These are phyloP conservation scores for Solanum lignicaule DNA, from an alignment of 257 asterid species.

Conservation along the genomic window DNA sequence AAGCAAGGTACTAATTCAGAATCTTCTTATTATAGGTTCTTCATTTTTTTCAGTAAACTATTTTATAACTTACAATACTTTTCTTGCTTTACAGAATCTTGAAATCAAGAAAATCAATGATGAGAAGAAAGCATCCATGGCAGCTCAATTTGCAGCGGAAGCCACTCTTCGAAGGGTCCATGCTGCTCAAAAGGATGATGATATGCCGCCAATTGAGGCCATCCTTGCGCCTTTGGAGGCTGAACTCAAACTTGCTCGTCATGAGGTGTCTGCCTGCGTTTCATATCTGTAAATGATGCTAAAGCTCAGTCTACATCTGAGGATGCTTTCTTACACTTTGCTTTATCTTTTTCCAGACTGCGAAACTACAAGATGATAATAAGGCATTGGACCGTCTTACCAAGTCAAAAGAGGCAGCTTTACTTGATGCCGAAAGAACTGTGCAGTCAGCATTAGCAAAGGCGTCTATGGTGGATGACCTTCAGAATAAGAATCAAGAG, in stretches of 20 bases:
- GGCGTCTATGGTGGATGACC: constrained; percentile 98
- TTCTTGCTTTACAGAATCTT: constrained; percentile 57
- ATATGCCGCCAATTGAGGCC: constrained; percentile 98
- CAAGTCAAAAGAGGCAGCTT: constrained; percentile 95
- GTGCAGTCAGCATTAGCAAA: constrained; percentile 85
- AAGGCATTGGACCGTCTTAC: constrained; percentile 91
- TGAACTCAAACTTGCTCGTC: constrained; percentile 90
- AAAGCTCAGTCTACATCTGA: not conserved
- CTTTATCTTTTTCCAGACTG: constrained; percentile 35
- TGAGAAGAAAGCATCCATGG: constrained; percentile 97
- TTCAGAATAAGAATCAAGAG: constrained; percentile 94
- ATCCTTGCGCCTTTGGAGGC: constrained; percentile 96
- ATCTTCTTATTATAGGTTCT: not conserved
- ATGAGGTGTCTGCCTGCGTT: constrained; percentile 51
- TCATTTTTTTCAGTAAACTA: not conserved
- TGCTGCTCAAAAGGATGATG: constrained; percentile 93
- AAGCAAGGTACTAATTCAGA: constrained; percentile 56
- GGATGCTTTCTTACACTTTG: not conserved
- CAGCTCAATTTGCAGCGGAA: constrained; percentile 98
- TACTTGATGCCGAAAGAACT: constrained; percentile 92
- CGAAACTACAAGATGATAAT: constrained; percentile 91
- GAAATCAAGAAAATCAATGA: constrained; percentile 91
- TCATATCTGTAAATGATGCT: not conserved
- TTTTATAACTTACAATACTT: not conserved
- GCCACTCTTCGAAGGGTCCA: constrained; percentile 98